These are phyloP conservation scores for Hirsutella rhossiliensis DNA, from an alignment of 2,329 filamentous ascomycete genomes.

Conservation along the genomic window DNA sequence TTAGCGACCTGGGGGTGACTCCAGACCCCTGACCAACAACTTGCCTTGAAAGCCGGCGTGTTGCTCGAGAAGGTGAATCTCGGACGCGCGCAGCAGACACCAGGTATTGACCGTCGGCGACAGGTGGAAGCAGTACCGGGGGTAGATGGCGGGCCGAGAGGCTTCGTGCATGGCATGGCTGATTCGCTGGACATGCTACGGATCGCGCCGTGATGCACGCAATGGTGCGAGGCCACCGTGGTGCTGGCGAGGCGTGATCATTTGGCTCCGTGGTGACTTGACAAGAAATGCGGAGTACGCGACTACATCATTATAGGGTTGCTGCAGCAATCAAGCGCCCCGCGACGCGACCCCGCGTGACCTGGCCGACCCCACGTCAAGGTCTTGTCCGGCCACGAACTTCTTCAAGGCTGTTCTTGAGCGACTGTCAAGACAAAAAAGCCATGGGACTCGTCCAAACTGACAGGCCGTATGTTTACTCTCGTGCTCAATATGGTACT, in stretches of 20 bases:
- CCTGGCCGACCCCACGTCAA: not conserved
- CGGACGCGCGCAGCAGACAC: constrained; percentile 41
- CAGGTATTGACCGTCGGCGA: constrained; percentile 48
- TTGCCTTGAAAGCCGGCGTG: constrained; percentile 42
- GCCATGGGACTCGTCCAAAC: not conserved
- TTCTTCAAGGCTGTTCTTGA: not conserved
- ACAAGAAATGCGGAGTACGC: not conserved
- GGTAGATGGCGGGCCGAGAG: constrained; percentile 32
- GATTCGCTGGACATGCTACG: constrained; percentile 1
- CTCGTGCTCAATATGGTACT: too few species aligned
- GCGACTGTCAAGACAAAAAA: not conserved
- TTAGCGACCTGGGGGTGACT: not conserved
- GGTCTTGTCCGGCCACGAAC: not conserved
- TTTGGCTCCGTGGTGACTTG: not conserved
- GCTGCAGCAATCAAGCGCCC: not conserved
- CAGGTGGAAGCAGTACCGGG: constrained; percentile 50
- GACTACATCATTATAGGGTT: not conserved
- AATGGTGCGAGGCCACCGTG: not conserved
- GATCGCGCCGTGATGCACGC: constrained; percentile 1
- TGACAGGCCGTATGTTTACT: not conserved
- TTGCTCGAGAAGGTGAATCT: constrained; percentile 35
- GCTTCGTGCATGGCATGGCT: constrained; percentile 39
- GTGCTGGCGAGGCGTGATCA: not conserved
- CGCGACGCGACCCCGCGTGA: not conserved
- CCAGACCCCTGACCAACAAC: constrained; percentile 1